These are phyloP conservation scores for Alternaria brassicae DNA, from an alignment of 2,329 filamentous ascomycete genomes.

Conservation along the genomic window DNA sequence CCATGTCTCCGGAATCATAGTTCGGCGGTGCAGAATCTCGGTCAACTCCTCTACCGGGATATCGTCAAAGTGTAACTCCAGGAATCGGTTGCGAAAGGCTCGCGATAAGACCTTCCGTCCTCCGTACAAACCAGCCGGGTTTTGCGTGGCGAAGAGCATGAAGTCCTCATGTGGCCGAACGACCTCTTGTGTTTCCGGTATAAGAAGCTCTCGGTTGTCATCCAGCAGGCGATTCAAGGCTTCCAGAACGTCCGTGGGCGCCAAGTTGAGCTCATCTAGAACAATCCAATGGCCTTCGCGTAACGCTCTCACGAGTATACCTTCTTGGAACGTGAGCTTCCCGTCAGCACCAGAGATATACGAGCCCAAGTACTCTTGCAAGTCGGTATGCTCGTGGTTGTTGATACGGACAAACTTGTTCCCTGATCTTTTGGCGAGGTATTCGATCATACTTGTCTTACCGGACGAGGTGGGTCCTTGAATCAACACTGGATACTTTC, in stretches of 20 bases:
- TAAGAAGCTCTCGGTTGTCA: conserved; percentile 93
- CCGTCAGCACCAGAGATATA: conserved; percentile 89
- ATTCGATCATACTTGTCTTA: conserved; percentile 99
- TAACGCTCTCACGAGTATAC: conserved; percentile 89
- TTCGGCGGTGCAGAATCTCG: conserved; percentile 86
- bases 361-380: conserved; percentile 96
- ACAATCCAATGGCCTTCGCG: conserved; percentile 97
- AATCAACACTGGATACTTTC: conserved; percentile 90
- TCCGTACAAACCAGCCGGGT: conserved; percentile 93
- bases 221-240: conserved; percentile 94
- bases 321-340: conserved; percentile 88
- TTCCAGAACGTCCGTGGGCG: conserved; percentile 95
- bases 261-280: conserved; percentile 94
- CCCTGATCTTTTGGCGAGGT: conserved; percentile 93
- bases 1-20: conserved; percentile 88
- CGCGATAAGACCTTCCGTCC: conserved; percentile 91
- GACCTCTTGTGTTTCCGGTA: conserved; percentile 95
- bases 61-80: conserved; percentile 97
- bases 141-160: conserved; percentile 98
- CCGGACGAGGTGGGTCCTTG: conserved; percentile 97
- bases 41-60: conserved; percentile 95
- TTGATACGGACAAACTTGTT: conserved; percentile 99
- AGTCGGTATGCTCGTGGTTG: conserved; percentile 97
- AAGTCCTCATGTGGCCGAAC: conserved; percentile 93
- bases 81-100: conserved; percentile 94